These are phyloP conservation scores for Lecanoromycetidae sp. DNA, from an alignment of 2,329 filamentous ascomycete genomes.

Conservation along the genomic window DNA sequence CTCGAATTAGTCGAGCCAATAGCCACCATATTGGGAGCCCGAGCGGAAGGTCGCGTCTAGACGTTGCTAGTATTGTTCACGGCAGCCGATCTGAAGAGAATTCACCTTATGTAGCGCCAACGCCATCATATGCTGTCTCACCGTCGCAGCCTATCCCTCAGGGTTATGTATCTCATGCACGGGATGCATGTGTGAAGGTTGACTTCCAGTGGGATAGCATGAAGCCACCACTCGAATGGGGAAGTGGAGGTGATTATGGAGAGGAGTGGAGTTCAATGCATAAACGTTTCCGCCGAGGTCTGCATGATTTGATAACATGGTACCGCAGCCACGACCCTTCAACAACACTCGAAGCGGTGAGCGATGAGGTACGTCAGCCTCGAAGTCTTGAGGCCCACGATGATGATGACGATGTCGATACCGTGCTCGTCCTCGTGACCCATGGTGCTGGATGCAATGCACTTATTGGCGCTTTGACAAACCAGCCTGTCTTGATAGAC, in stretches of 20 bases:
- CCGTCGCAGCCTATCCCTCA: conserved; percentile 67
- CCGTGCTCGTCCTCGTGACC: conserved; percentile 77
- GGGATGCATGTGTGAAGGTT: conserved; percentile 72
- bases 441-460: conserved; percentile 96
- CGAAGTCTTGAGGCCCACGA: too few species aligned
- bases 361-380: conserved; percentile 30
- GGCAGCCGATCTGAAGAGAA: conserved; percentile 25
- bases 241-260: conserved; percentile 72
- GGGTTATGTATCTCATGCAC: conserved; percentile 81
- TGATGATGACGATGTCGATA: conserved; percentile 55
- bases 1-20: conserved; percentile 36
- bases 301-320: conserved; percentile 72
- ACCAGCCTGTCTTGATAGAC: conserved; percentile 81
- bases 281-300: conserved; percentile 66
- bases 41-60: background rate
- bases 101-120: conserved; percentile 57
- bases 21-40: conserved; percentile 28
- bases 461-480: conserved; percentile 78
- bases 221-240: conserved; percentile 65
- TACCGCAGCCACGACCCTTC: conserved; percentile 46
- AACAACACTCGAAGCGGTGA: conserved; percentile 41
- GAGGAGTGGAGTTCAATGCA: conserved; percentile 98
- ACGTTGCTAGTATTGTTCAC: conserved; percentile 21
- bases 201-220: conserved; percentile 97
- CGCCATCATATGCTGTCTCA: conserved; percentile 73